phyloP scores from a whole-genome alignment of 176 grass and related monocot genomes.

The Bonia amplexicaulis region DNA sequence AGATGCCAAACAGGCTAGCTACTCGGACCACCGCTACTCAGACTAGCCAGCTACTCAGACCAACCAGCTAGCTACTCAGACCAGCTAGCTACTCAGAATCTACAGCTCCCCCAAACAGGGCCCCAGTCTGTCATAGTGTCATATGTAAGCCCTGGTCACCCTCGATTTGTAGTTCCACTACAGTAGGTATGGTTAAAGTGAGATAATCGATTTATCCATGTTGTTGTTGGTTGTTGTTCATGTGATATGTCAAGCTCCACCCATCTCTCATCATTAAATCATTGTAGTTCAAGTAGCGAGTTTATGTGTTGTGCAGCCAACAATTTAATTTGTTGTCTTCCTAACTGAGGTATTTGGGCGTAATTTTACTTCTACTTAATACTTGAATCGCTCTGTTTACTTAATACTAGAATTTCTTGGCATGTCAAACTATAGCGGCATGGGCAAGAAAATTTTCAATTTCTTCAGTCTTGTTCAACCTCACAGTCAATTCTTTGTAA shows the following conservation, averaged over 20 bases:
- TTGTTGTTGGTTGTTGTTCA: not conserved
- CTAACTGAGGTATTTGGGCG: not conserved
- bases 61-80: too few species aligned
- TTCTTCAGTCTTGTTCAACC: not conserved
- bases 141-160: not conserved
- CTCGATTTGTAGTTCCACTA: not conserved
- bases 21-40: too few species aligned
- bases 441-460: not conserved
- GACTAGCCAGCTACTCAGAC: too few species aligned
- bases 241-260: not conserved
- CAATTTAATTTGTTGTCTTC: not conserved
- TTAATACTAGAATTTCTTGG: not conserved
- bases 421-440: not conserved
- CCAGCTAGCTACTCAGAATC: too few species aligned
- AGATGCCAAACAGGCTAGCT: too few species aligned
- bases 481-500: not conserved
- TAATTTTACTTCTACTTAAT: not conserved
- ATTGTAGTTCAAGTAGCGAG: not conserved
- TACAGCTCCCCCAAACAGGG: too few species aligned
- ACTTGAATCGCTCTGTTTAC: not conserved
- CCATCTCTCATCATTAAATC: not conserved
- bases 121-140: too few species aligned
- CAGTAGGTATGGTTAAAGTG: not conserved
- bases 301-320: not conserved
- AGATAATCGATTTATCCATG: not conserved